Conservation (phyloP, 495 filamentous ascomycete genomes). For the Lentithecium fluviatile region DNA sequence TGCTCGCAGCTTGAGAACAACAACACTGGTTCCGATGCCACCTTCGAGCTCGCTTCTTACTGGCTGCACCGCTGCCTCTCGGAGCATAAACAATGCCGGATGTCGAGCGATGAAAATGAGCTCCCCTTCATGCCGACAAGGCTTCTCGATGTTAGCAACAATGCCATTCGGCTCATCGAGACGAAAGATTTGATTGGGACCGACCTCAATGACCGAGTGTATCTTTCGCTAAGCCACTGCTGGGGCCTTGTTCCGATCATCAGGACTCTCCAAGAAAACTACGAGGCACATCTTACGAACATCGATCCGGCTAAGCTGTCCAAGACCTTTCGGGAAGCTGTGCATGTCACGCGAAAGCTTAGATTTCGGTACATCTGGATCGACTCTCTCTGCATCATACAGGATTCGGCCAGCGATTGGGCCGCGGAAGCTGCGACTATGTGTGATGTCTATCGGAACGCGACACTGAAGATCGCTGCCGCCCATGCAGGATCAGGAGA, state of each 20-base stretch:
- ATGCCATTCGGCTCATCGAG: slow-evolving; percentile 1
- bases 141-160: slow-evolving; percentile 5
- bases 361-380: slow-evolving; percentile 10
- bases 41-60: slow-evolving; percentile 3
- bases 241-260: slow-evolving; percentile 15
- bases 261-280: background rate
- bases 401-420: slow-evolving; percentile 9
- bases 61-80: slow-evolving; percentile 7
- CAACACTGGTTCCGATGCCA: slow-evolving; percentile 11
- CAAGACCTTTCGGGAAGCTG: slow-evolving; percentile 14
- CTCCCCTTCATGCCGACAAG: background rate
- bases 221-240: slow-evolving; percentile 9
- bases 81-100: background rate
- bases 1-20: background rate
- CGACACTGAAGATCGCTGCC: background rate
- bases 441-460: slow-evolving; percentile 13
- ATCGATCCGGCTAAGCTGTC: slow-evolving; percentile 3
- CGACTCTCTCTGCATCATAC: slow-evolving; percentile 13
- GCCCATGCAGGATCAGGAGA: background rate
- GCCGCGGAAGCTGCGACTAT: slow-evolving; percentile 1
- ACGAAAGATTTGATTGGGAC: background rate
- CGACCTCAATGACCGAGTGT: background rate
- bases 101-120: too few relatives aligned
- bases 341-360: slow-evolving; percentile 6
- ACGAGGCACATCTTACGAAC: background rate